These are phyloP conservation scores for Sphagnum tenellum DNA, from an alignment of 225 moss, liverwort and hornwort genomes.

Conservation along the genomic window DNA sequence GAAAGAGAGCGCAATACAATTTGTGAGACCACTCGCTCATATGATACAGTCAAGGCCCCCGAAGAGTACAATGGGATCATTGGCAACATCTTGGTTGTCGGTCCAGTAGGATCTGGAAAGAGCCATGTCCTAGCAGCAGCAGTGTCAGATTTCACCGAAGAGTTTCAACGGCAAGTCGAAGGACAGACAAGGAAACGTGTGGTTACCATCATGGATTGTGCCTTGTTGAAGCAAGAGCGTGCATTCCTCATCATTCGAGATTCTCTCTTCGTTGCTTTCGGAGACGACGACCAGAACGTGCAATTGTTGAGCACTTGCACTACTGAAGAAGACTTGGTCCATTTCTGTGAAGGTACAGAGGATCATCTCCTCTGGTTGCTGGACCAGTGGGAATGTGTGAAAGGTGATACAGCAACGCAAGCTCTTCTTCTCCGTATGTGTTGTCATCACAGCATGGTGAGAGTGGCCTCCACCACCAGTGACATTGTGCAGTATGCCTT, in stretches of 20 bases:
- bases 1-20: slow-evolving; percentile 5
- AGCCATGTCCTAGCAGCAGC: slow-evolving; percentile 18
- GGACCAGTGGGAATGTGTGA: slow-evolving; percentile 19
- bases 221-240: slow-evolving; percentile 4
- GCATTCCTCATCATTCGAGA: slow-evolving; percentile 16
- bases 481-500: slow-evolving; percentile 5
- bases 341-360: slow-evolving; percentile 13
- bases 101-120: slow-evolving; percentile 16
- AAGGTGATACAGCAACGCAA: slow-evolving; percentile 5
- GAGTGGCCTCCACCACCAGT: slow-evolving; percentile 1
- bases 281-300: slow-evolving; percentile 21
- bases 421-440: slow-evolving; percentile 1
- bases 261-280: slow-evolving; percentile 21
- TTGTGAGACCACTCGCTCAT: neutral
- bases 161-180: slow-evolving; percentile 5
- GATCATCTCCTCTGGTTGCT: slow-evolving; percentile 17
- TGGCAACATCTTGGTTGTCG: slow-evolving; percentile 12
- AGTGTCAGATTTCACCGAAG: slow-evolving; percentile 14
- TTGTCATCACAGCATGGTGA: slow-evolving; percentile 6
- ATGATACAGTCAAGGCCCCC: slow-evolving; percentile 10
- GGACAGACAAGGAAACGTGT: slow-evolving; percentile 11
- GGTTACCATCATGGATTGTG: slow-evolving; percentile 23
- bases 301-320: slow-evolving; percentile 5
- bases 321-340: slow-evolving; percentile 12
- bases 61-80: slow-evolving; percentile 5